phyloP scores from a whole-genome alignment of 2,329 filamentous ascomycete genomes.

The Colletotrichum sp. region DNA sequence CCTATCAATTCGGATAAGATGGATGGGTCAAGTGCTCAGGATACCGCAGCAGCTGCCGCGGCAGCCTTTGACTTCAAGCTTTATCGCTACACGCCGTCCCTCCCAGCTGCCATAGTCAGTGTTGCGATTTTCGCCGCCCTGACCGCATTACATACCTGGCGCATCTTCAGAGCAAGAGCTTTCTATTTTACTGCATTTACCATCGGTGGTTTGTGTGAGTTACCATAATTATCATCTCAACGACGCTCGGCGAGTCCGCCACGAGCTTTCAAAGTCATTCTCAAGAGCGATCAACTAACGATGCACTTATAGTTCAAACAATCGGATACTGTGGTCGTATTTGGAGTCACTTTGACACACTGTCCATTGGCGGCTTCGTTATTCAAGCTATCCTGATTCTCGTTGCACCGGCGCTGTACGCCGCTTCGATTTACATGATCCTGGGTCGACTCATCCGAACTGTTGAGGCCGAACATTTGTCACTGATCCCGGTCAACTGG shows the following conservation, averaged over 20 bases:
- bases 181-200: conserved; percentile 21
- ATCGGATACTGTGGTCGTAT: conserved; percentile 28
- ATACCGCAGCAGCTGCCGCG: not conserved
- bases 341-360: conserved; percentile 17
- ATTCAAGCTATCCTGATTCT: conserved; percentile 28
- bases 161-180: not conserved
- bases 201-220: conserved; percentile 21
- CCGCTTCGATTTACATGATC: conserved; percentile 26
- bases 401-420: conserved; percentile 21
- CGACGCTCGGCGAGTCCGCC: accelerated
- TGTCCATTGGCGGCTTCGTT: conserved; percentile 22
- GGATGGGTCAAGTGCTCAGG: not conserved
- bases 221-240: accelerated
- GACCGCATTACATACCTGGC: conserved; percentile 3
- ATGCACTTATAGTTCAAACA: not conserved
- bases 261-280: not conserved
- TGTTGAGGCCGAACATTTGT: conserved; percentile 24
- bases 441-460: conserved; percentile 35
- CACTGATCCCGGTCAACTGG: conserved; percentile 29
- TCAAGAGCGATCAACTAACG: not conserved
- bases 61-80: conserved; percentile 17
- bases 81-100: conserved; percentile 21
- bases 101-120: conserved; percentile 9
- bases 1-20: not conserved
- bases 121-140: conserved; percentile 10